Evolutionary conservation across 495 filamentous ascomycete genomes (phyloP).

Genomic region (Xylaria cubensis): DNA sequence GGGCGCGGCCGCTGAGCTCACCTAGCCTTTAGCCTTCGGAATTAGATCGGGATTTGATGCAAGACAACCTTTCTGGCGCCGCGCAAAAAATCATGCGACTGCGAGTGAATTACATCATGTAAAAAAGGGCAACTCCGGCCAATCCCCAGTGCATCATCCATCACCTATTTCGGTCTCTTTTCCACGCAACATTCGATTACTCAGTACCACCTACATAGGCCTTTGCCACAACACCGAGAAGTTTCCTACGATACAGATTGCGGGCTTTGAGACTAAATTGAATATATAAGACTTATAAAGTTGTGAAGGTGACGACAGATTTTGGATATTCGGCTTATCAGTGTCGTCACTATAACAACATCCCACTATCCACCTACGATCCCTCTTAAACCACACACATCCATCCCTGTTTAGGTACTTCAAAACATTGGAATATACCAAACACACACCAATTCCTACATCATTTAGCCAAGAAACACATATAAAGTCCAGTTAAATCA

Average conservation of each 20-base stretch:
- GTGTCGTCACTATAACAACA: background rate
- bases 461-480: background rate
- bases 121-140: constrained; percentile 16
- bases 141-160: background rate
- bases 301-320: constrained; percentile 4
- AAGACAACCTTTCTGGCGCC: background rate
- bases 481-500: background rate
- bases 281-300: constrained; percentile 8
- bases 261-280: background rate
- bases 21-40: constrained; percentile 14
- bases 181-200: constrained; percentile 13
- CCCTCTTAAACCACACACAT: background rate
- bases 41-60: constrained; percentile 25
- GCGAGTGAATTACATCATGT: constrained; percentile 22
- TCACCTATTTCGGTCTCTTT: background rate
- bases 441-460: background rate
- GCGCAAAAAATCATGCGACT: constrained; percentile 26
- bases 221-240: constrained; percentile 19
- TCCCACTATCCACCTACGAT: background rate
- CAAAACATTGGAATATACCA: background rate
- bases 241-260: background rate
- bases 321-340: background rate
- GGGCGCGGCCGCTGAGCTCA: constrained; percentile 20
- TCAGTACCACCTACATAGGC: constrained; percentile 4
- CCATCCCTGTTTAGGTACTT: no score